These are phyloP conservation scores for Nannochloris sp. DNA, from an alignment of 139 green algal species.

Conservation along the genomic window DNA sequence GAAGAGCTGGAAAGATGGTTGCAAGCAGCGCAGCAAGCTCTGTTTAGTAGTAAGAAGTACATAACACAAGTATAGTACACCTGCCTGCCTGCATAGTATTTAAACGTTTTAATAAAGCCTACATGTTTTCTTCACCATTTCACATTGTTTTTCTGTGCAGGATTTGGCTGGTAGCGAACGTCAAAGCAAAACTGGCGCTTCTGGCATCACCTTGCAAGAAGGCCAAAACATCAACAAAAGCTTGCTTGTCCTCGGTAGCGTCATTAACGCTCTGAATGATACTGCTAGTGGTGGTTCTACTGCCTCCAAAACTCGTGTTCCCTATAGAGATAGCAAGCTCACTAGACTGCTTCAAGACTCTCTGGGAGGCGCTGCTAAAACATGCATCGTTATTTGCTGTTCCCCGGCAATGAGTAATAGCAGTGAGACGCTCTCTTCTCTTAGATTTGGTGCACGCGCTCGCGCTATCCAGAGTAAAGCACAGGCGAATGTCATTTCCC, in stretches of 20 bases:
- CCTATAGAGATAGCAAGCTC: slow-evolving; percentile 60
- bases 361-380: slow-evolving; percentile 59
- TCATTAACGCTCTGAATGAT: slow-evolving; percentile 68
- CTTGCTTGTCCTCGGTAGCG: slow-evolving; percentile 61
- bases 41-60: slow-evolving; percentile 38
- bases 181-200: slow-evolving; percentile 48
- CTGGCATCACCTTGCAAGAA: slow-evolving; percentile 48
- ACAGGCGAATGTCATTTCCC: not conserved
- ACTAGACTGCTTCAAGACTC: slow-evolving; percentile 68
- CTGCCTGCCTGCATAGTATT: not conserved
- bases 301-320: slow-evolving; percentile 7
- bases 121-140: not conserved
- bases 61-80: not conserved
- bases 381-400: slow-evolving; percentile 74
- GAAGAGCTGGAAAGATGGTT: slow-evolving; percentile 30
- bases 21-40: slow-evolving; percentile 49
- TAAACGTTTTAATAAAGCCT: not conserved
- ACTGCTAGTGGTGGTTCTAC: not conserved
- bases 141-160: slow-evolving; percentile 8
- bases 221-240: slow-evolving; percentile 77
- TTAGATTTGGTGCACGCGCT: slow-evolving; percentile 60
- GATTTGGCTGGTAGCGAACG: slow-evolving; percentile 75
- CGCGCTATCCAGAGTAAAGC: not conserved
- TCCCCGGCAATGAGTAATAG: slow-evolving; percentile 53
- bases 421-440: slow-evolving; percentile 62